Percentiles rank a stretch among this genome's conserved stretches.
These are phyloP conservation scores for Physcomitrellopsis africana DNA, from an alignment of 225 moss, liverwort and hornwort species.

Conservation along the genomic window DNA sequence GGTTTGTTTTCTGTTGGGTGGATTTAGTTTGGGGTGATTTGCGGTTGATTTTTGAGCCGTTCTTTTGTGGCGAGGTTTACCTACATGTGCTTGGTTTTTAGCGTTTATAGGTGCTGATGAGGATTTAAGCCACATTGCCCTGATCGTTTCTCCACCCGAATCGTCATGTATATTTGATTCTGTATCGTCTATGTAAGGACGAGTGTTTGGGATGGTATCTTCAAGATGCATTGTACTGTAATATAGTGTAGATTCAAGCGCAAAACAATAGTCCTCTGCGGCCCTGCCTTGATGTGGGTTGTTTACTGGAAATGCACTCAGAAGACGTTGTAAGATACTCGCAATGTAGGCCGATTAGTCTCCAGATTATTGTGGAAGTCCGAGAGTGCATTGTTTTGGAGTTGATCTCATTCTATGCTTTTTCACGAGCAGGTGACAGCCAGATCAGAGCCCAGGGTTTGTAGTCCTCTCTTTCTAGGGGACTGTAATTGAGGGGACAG, in stretches of 20 bases:
- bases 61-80: not conserved
- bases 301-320: not conserved
- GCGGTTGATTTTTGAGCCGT: not conserved
- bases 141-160: not conserved
- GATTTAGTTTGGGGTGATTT: not conserved
- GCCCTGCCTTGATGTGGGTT: not conserved
- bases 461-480: not conserved
- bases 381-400: not conserved
- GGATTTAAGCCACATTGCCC: not conserved
- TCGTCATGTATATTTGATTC: not conserved
- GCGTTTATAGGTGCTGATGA: too few species aligned
- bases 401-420: not conserved
- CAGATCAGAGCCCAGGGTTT: constrained; percentile 24
- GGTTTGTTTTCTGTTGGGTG: not conserved
- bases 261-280: not conserved
- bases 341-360: constrained; percentile 2
- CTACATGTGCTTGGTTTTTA: not conserved
- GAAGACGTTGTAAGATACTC: not conserved
- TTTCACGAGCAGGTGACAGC: constrained; percentile 21
- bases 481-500: not conserved
- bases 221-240: not conserved
- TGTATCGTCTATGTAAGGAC: not conserved
- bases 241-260: not conserved
- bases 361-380: not conserved
- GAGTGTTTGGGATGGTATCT: constrained; percentile 12